Evolutionary conservation across 331 rosid genomes (phyloP), one percentile per base, ranked within the genome.

Genomic region (Erythrophleum ivorense): DNA sequence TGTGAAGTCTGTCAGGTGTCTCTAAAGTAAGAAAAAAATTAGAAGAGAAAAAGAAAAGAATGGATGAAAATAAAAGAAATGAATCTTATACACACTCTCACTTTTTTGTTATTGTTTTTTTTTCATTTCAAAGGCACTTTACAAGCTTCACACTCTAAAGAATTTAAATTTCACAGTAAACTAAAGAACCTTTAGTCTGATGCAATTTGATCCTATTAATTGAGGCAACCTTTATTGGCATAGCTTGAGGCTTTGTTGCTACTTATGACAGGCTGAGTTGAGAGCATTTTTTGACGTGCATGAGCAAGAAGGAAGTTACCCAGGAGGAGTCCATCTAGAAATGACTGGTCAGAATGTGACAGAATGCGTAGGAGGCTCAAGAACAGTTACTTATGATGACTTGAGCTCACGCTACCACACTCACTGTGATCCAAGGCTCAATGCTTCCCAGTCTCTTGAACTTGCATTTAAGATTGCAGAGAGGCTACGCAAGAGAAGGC

Each of bases 281-380:
- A 89, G 89, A 78, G 97, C 95, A 48, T 92, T 92, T 88, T 89
- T 89, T 53, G 92, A 48, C n/a, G 54, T 71, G 60, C 60, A 29
- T 72, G 82, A 92, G 57, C 91, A 89, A 85, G 95, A 92, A 84
- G 97, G 97, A 88, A 91, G 94, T 88, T 84, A 85, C 64, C 94
- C 94, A 0, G 91, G 95, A 40, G 95, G 94, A n/a, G 97, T 91
- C 78, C 94, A 92, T 86, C 72, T 92, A 43, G 95, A 92, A 84
- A 92, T 92, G 97, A 92, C 97, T 0, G 95, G 95, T 73, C 92
- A 91, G 84, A 90, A 88, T 64, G 92, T 90, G 82, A 90, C 92
- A 58, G 94, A 91, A 77, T 91, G 97, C 53, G 93, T 91, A 2
- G 97, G 97, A 82, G 95, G 95, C 49, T 91, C 95, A 16, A 78